Percentiles rank a stretch among this genome's conserved stretches.
These are phyloP conservation scores for Neurospora sublineolata DNA, from an alignment of 495 filamentous ascomycete genomes.

Conservation along the genomic window DNA sequence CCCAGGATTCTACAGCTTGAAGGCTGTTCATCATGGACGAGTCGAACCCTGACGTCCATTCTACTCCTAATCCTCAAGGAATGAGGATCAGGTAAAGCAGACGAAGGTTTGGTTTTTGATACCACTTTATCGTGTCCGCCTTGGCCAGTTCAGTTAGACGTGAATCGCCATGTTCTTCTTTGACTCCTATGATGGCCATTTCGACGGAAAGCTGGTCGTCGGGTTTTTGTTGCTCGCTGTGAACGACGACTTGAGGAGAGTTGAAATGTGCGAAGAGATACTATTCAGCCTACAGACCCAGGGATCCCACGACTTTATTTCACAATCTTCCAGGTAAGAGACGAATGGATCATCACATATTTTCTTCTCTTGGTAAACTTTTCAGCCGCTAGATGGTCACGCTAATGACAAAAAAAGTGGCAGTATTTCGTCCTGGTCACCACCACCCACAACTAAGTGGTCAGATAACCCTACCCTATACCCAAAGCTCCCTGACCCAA, in stretches of 20 bases:
- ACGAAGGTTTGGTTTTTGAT: conserved; percentile 52
- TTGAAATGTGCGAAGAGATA: not conserved
- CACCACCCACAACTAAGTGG: too few relatives aligned
- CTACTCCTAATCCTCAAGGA: conserved; percentile 52
- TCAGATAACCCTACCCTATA: too few relatives aligned
- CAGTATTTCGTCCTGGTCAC: too few relatives aligned
- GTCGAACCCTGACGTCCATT: conserved; percentile 57
- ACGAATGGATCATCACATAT: not conserved
- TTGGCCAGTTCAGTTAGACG: conserved; percentile 34
- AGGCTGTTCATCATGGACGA: conserved; percentile 54
- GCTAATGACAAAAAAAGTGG: too few relatives aligned
- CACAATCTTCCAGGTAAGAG: not conserved
- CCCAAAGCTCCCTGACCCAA: too few relatives aligned
- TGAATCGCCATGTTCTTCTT: conserved; percentile 23
- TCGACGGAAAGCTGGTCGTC: not conserved
- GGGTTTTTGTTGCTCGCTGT: not conserved
- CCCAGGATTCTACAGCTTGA: conserved; percentile 48
- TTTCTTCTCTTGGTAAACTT: not conserved
- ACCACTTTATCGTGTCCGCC: conserved; percentile 45
- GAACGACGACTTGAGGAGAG: not conserved
- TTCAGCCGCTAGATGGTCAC: too few relatives aligned
- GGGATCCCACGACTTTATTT: not conserved
- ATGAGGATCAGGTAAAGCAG: conserved; percentile 51
- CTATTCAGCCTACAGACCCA: not conserved
- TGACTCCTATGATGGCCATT: conserved; percentile 17